These are phyloP conservation scores for Silene conica DNA, from an alignment of 148 eudicot species.

Conservation along the genomic window DNA sequence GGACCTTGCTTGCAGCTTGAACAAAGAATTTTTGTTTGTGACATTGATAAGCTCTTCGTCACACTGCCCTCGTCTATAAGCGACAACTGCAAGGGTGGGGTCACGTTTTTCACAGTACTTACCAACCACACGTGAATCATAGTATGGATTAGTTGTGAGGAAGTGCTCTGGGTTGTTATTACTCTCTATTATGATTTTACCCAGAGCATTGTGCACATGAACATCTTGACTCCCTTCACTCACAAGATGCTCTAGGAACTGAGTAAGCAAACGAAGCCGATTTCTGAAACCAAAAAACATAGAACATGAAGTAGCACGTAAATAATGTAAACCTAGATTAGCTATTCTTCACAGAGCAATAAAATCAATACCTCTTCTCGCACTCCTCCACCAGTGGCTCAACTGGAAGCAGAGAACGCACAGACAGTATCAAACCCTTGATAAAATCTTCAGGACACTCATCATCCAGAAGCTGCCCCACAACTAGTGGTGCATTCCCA, in stretches of 20 bases:
- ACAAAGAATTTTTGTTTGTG: conserved; percentile 89
- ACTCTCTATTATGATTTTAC: conserved; percentile 95
- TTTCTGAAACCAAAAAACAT: conserved; percentile 50
- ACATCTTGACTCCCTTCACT: conserved; percentile 99
- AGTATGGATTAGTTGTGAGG: conserved; percentile 92
- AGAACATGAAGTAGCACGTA: conserved; percentile 9
- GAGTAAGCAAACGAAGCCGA: conserved; percentile 90
- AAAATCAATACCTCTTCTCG: conserved; percentile 63
- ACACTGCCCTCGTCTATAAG: conserved; percentile 97
- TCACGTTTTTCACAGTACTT: conserved; percentile 99
- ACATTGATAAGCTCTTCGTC: conserved; percentile 97
- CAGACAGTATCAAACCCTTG: conserved; percentile 92
- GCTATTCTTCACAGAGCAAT: not conserved
- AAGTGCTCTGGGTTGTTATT: conserved; percentile 98
- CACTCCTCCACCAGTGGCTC: conserved; percentile 96
- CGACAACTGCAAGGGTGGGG: conserved; percentile 97
- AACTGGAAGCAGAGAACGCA: conserved; percentile 96
- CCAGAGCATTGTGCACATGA: conserved; percentile 97
- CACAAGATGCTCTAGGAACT: conserved; percentile 94
- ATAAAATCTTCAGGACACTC: conserved; percentile 99
- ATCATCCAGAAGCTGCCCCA: conserved; percentile 95
- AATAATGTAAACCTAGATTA: conserved; percentile 12
- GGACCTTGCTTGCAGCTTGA: conserved; percentile 84
- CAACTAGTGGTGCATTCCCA: conserved; percentile 94
- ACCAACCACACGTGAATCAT: conserved; percentile 98